Percentiles rank a stretch among this genome's conserved stretches.
Evolutionary conservation across 2,329 filamentous ascomycete genomes (phyloP).

Genomic region (Colletotrichum ledebouriae): DNA sequence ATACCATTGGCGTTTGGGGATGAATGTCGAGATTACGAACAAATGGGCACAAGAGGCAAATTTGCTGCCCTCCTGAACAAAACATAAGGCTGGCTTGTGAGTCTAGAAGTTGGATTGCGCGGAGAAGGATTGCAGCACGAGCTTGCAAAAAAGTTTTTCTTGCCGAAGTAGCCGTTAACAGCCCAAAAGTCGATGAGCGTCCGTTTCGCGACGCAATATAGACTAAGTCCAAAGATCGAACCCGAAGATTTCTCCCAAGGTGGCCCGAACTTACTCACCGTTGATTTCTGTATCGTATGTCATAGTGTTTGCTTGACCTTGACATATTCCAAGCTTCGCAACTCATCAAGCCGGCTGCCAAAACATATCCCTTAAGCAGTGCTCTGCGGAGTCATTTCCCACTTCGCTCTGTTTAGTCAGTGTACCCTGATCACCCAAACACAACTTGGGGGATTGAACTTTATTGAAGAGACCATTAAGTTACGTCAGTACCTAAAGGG

Average conservation of each 20-base stretch:
- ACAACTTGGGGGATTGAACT: no score
- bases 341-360: no score
- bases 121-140: constrained; percentile 30
- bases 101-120: constrained; percentile 22
- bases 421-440: no score
- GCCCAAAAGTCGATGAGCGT: background rate
- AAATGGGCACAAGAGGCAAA: constrained; percentile 30
- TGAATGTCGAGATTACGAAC: constrained; percentile 43
- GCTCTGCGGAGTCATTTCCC: no score
- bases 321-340: no score
- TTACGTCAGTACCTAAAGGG: no score
- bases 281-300: background rate
- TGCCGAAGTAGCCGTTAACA: constrained; percentile 2
- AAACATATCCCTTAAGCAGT: no score
- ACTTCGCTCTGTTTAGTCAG: no score
- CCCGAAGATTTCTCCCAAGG: background rate
- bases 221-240: constrained; percentile 12
- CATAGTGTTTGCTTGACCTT: no score
- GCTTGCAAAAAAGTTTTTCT: constrained; percentile 13
- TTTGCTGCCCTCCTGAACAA: constrained; percentile 35
- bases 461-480: no score
- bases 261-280: no score
- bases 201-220: constrained; percentile 9
- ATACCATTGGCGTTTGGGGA: constrained; percentile 52
- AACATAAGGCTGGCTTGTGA: constrained; percentile 25